Evolutionary conservation across 352 stramenopile species (phyloP).

Genomic region (Globisporangium spiculum): DNA sequence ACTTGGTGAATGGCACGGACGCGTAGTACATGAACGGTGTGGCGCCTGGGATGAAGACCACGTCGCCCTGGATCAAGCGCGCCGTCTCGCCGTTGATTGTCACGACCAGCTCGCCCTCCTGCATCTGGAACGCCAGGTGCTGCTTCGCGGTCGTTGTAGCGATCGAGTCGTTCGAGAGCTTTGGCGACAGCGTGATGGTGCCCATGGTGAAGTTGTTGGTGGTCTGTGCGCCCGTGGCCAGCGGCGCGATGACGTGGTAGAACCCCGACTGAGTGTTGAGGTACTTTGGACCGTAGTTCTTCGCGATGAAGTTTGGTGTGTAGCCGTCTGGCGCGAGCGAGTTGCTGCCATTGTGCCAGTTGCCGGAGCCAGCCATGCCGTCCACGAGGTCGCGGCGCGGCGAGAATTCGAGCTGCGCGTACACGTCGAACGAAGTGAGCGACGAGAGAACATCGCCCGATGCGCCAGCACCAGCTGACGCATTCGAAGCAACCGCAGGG

Average conservation of each 20-base stretch:
- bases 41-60: constrained; percentile 40
- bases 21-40: constrained; percentile 53
- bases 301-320: constrained; percentile 53
- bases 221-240: constrained; percentile 42
- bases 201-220: constrained; percentile 59
- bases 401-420: constrained; percentile 38
- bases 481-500: constrained; percentile 28
- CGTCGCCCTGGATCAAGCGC: constrained; percentile 47
- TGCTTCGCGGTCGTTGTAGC: constrained; percentile 41
- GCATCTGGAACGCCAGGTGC: constrained; percentile 44
- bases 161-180: constrained; percentile 37
- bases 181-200: constrained; percentile 48
- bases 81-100: constrained; percentile 33
- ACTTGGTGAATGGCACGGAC: constrained; percentile 50
- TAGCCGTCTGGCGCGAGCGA: constrained; percentile 33
- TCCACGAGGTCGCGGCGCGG: constrained; percentile 41
- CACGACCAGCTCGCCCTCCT: constrained; percentile 48
- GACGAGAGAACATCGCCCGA: constrained; percentile 35
- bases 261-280: constrained; percentile 46
- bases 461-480: constrained; percentile 29
- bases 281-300: constrained; percentile 58
- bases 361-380: constrained; percentile 36
- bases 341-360: constrained; percentile 55
- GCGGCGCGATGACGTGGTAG: constrained; percentile 51
- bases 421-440: constrained; percentile 46